Conservation (phyloP, 192 early-diverging fungal species). For the Coemansia sp. region DNA sequence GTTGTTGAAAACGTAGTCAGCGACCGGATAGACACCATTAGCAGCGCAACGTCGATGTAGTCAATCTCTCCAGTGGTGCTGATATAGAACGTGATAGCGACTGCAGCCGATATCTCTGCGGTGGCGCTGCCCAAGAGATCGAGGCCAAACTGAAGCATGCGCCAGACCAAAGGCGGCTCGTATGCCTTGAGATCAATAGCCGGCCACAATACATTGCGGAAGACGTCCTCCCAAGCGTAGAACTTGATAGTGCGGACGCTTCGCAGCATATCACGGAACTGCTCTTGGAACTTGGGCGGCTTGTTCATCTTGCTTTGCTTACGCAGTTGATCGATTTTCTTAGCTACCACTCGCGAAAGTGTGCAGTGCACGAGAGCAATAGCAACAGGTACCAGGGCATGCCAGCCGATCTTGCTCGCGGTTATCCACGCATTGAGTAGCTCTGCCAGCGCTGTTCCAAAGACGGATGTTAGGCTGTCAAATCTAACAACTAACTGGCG, state of each 20-base stretch:
- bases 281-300: constrained; percentile 2
- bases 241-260: constrained; percentile 68
- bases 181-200: background rate
- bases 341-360: background rate
- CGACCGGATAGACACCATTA: constrained; percentile 25
- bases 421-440: constrained; percentile 25
- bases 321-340: background rate
- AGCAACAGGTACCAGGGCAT: constrained; percentile 21
- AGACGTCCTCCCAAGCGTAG: constrained; percentile 62
- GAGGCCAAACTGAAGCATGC: constrained; percentile 10
- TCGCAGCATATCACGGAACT: constrained; percentile 27
- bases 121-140: constrained; percentile 32
- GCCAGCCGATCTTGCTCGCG: constrained; percentile 29
- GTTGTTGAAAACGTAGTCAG: constrained; percentile 11
- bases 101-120: constrained; percentile 59
- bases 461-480: background rate
- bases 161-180: constrained; percentile 31
- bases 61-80: constrained; percentile 16
- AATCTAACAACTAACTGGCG: too few relatives aligned
- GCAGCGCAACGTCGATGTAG: constrained; percentile 16
- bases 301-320: background rate
- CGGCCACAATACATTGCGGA: constrained; percentile 6
- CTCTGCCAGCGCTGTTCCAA: constrained; percentile 3
- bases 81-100: constrained; percentile 63
- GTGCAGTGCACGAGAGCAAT: constrained; percentile 7